Evolutionary conservation across 768 basidiomycete genomes (phyloP), one percentile per base, ranked within the genome.

Genomic region (Trichaptum fuscoviolaceum): DNA sequence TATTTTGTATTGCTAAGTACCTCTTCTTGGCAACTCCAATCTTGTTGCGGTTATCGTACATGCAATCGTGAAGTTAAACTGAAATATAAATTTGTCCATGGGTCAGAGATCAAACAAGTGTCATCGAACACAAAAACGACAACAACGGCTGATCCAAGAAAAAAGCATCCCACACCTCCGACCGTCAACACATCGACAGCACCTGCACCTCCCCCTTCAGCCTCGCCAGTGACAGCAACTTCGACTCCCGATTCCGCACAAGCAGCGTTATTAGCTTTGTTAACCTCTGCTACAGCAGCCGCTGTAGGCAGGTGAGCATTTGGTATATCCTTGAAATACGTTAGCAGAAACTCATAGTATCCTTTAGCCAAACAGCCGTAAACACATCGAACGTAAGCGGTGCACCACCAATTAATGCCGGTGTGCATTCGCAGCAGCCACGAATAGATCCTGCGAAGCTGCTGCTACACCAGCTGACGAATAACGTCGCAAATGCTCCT

Each of bases 1-100:
- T 74, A 70, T 75, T 76, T 82, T 79, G 87, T 83, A 87, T 87
- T 87, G 91, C 89, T 90, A 89, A 92, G 91, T 92, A 91, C 82
- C 78, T 80, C 81, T 81, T 80, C 79, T 79, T 81, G 85, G 85
- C 85, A 92, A 90, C 85, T 78, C 80, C 83, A 89, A 79, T 81
- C 77, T 77, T 80, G 76, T 75, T 83, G 81, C 42, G 42, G 42
- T 52, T 52, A 52, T 52, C 58, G 42, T 35, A 42, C 64, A 57
- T 67, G 57, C 61, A 67, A 17, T 67, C 64, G 61, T 88, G 85
- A 82, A 79, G 78, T 76, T 70, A 75, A 83, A 85, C 89, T 92
- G 84, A 91, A 91, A 82, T 71, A 73, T 67, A 67, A 61, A 63
- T 81, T 76, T 76, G 71, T 78, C 83, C 87, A 78, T 89, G 88